A percentile compares a stretch with the other conserved stretches of the same genome.
phyloP scores from a whole-genome alignment of 106 monocot genomes.

The Posidonia australis region DNA sequence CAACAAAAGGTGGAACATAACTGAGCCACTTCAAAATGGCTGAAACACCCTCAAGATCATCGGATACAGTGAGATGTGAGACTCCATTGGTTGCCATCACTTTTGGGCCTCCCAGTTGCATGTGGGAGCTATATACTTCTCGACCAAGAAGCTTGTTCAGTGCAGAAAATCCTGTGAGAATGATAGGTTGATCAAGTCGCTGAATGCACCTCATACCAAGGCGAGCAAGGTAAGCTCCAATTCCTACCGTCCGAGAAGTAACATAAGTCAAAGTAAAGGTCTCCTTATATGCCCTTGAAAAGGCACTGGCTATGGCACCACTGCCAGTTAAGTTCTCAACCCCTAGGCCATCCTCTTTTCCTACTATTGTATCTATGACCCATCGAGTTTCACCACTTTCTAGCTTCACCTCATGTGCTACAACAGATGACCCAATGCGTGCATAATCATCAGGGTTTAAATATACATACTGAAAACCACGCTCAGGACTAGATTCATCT shows the following conservation, averaged over 20 bases:
- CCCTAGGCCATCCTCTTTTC: slow-evolving; percentile 83
- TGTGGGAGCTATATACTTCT: slow-evolving; percentile 97
- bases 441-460: slow-evolving; percentile 65
- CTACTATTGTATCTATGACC: slow-evolving; percentile 84
- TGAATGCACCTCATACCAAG: slow-evolving; percentile 98
- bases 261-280: slow-evolving; percentile 94
- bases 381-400: slow-evolving; percentile 81
- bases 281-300: slow-evolving; percentile 84
- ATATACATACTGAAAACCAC: slow-evolving; percentile 92
- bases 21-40: slow-evolving; percentile 92
- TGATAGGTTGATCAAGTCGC: slow-evolving; percentile 92
- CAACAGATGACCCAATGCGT: slow-evolving; percentile 64
- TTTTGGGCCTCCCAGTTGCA: slow-evolving; percentile 97
- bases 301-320: slow-evolving; percentile 91
- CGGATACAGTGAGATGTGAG: slow-evolving; percentile 86
- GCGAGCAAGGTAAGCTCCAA: slow-evolving; percentile 95
- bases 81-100: slow-evolving; percentile 99
- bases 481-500: slow-evolving; percentile 69
- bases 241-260: slow-evolving; percentile 84
- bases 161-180: slow-evolving; percentile 86
- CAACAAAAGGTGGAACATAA: slow-evolving; percentile 72
- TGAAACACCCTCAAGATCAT: slow-evolving; percentile 90
- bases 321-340: slow-evolving; percentile 90
- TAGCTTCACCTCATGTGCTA: slow-evolving; percentile 80
- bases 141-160: slow-evolving; percentile 94